phyloP scores from a whole-genome alignment of 192 early-diverging fungal genomes.

The Blastocladiella britannica region DNA sequence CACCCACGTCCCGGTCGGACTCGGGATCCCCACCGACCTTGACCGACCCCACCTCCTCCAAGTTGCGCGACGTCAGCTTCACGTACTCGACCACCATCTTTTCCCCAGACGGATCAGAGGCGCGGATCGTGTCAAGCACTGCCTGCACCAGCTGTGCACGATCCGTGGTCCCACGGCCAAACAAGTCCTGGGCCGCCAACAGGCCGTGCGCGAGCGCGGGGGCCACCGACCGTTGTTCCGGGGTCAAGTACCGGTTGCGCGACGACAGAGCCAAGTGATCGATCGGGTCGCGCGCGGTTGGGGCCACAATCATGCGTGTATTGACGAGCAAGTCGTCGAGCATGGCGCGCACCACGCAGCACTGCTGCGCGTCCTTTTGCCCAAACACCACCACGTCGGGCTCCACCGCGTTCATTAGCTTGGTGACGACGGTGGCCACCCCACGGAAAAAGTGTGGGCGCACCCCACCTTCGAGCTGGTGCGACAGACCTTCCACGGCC shows the following conservation, averaged over 20 bases:
- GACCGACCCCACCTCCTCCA: slow-evolving; percentile 35
- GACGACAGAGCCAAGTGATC: slow-evolving; percentile 81
- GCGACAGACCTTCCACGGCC: slow-evolving; percentile 66
- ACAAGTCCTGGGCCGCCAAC: slow-evolving; percentile 23
- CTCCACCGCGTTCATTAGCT: slow-evolving; percentile 75
- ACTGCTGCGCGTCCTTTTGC: slow-evolving; percentile 95
- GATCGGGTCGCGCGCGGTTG: slow-evolving; percentile 44
- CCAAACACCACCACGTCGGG: slow-evolving; percentile 77
- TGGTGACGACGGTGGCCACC: slow-evolving; percentile 83
- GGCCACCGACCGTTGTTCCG: slow-evolving; percentile 43
- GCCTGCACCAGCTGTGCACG: slow-evolving; percentile 21
- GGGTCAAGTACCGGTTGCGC: slow-evolving; percentile 64
- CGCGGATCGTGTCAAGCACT: slow-evolving; percentile 27
- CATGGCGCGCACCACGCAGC: slow-evolving; percentile 51
- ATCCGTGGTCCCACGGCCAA: slow-evolving; percentile 10
- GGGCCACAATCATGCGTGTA: slow-evolving; percentile 41
- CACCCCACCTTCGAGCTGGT: slow-evolving; percentile 80
- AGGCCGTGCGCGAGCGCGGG: slow-evolving; percentile 56
- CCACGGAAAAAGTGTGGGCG: slow-evolving; percentile 94
- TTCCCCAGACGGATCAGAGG: slow-evolving; percentile 16
- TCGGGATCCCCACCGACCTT: slow-evolving; percentile 19
- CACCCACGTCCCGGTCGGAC: too few species aligned
- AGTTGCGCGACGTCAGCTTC: slow-evolving; percentile 45
- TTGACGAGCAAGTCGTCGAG: slow-evolving; percentile 72
- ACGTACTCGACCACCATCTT: slow-evolving; percentile 73